Conservation (phyloP, 345 rosid genomes). For the Excoecaria cochinchinensis region DNA sequence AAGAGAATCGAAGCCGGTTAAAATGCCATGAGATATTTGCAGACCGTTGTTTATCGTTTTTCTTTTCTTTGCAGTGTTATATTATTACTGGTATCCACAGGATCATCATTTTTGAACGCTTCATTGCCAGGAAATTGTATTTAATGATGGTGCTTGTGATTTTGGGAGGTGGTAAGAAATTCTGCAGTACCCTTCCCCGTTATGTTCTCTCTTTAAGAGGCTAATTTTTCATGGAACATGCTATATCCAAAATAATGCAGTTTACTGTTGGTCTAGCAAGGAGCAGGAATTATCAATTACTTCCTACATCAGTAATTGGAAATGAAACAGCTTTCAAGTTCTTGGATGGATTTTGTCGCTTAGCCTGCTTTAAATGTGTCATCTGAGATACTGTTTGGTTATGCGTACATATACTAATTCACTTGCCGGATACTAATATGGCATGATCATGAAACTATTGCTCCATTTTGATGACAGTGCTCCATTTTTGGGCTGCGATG, state of each 20-base stretch:
- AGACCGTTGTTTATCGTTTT: neutral
- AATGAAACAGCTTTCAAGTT: neutral
- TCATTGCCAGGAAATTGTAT: conserved; percentile 16
- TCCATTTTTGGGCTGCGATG: too few species aligned
- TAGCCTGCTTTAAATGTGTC: too few species aligned
- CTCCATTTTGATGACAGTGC: too few species aligned
- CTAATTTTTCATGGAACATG: neutral
- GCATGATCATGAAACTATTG: too few species aligned
- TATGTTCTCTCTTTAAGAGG: neutral
- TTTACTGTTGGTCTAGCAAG: neutral
- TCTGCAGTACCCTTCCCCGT: neutral
- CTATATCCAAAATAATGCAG: neutral
- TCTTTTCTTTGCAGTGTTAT: neutral
- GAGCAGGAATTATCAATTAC: neutral
- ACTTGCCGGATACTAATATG: too few species aligned
- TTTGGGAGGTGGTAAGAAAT: neutral
- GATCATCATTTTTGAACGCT: conserved; percentile 15
- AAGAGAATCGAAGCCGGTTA: conserved; percentile 41
- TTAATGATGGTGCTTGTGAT: conserved; percentile 14
- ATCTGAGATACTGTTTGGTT: too few species aligned
- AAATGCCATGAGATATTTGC: conserved; percentile 29
- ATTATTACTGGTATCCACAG: neutral
- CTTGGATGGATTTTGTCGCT: neutral
- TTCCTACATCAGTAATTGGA: neutral
- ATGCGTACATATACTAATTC: too few species aligned